Base-by-base conservation (phyloP, 805 yeast species). In the Cephaloascus albidus region DNA sequence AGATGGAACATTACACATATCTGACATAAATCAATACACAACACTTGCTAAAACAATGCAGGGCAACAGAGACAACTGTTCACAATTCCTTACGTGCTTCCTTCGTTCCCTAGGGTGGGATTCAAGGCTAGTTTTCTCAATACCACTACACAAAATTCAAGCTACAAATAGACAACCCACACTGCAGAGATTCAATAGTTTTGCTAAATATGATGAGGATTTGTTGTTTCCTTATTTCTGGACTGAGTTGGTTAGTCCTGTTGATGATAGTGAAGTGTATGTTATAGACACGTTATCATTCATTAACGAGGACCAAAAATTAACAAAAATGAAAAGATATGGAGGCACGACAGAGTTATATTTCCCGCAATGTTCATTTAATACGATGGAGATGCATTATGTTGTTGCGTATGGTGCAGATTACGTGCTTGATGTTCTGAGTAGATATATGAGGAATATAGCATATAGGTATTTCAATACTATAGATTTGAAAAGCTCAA, bases 201-300 rank as follows among this genome's bases (percentile, higher is more conserved):
- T n/a, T n/a, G n/a, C 33, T 54, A 52, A 36, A 10, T 26, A 10
- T 14, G 66, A 61, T 36, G 46, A 49, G 40, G 66, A 61, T 42
- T 43, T 61, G 10, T 40, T 61, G 5, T 60, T 56, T 38, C 66
- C 66, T 2, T 61, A 61, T 42, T 61, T 44, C 39, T 61, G 66
- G 66, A 58, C 63, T 5, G 66, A 61, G 40, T 40, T 60, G 3
- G 43, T 61, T 14, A 59, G 60, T 42, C 65, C 66, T 1, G 30
- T 53, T 10, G 42, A 60, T 37, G 39, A 43, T 1, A 26, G 41
- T 10, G 60, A 59, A 39, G 20, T 61, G 1, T 38, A 57, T 14
- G 40, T 59, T 1, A n/a, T 61, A 1, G 66, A 61, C 37, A 42
- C 58, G 2, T 45, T 47, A 20, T 48, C 60, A 20, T 61, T 60